Conservation (phyloP, 139 green algal genomes). For the Microglena sp. region DNA sequence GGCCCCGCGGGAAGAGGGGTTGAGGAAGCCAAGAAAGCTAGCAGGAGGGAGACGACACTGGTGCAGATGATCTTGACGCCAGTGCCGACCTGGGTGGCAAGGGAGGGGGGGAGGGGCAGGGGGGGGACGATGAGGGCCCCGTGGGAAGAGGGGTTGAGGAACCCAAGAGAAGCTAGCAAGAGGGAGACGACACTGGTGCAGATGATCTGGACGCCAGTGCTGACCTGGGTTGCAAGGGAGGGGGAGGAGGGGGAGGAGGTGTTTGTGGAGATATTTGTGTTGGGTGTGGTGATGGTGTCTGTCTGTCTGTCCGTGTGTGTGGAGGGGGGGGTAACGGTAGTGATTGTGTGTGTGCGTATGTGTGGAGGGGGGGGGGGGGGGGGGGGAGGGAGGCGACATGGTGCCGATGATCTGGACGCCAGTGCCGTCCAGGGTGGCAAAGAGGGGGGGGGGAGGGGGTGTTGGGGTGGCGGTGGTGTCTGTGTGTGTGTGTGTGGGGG, state of each 20-base stretch:
- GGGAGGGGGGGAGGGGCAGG: too few species aligned
- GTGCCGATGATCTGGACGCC: too few species aligned
- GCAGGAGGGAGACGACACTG: slow-evolving; percentile 69
- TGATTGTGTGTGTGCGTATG: neutral
- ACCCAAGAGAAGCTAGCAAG: slow-evolving; percentile 83
- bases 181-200: slow-evolving; percentile 64
- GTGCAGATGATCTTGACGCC: slow-evolving; percentile 82
- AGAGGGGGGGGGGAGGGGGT: too few species aligned
- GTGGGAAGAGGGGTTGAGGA: slow-evolving; percentile 81
- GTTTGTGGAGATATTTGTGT: neutral
- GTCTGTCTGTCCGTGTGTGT: neutral
- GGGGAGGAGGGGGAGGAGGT: too few species aligned
- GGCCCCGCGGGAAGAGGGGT: slow-evolving; percentile 74
- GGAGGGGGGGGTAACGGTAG: neutral
- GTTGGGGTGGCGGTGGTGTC: too few species aligned
- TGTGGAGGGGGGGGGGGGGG: too few species aligned
- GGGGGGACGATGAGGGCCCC: slow-evolving; percentile 73
- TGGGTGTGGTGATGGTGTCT: neutral
- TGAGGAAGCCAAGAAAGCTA: slow-evolving; percentile 90
- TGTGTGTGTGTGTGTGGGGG: too few species aligned
- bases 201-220: slow-evolving; percentile 79
- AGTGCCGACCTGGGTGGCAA: slow-evolving; percentile 59
- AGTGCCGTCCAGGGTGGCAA: too few species aligned
- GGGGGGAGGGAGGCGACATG: slow-evolving; percentile 71
- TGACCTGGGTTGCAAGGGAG: too few species aligned